These are phyloP conservation scores for Arachis hypogaea DNA, from an alignment of 306 rosid genomes.

Conservation along the genomic window DNA sequence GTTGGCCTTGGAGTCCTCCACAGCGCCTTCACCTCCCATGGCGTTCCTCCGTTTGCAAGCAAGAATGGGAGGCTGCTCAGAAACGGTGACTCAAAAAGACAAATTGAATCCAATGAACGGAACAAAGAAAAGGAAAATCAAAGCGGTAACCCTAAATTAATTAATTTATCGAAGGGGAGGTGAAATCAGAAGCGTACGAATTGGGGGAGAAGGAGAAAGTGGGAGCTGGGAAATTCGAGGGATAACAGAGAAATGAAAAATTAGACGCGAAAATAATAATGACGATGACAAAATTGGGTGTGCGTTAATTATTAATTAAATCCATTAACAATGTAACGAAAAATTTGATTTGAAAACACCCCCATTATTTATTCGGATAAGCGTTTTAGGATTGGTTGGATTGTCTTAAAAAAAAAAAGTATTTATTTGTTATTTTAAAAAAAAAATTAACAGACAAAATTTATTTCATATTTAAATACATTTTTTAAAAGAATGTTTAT, in stretches of 20 bases:
- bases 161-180: not conserved
- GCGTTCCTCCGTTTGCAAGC: constrained; percentile 40
- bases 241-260: constrained; percentile 23
- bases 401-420: no score
- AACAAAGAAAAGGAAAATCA: not conserved
- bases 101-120: constrained; percentile 33
- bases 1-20: constrained; percentile 45
- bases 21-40: constrained; percentile 68
- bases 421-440: no score
- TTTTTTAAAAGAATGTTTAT: no score
- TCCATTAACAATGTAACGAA: no score
- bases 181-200: constrained; percentile 1
- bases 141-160: constrained; percentile 39
- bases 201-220: not conserved
- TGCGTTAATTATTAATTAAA: not conserved
- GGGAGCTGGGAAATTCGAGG: constrained; percentile 15
- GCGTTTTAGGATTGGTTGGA: no score
- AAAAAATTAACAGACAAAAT: no score
- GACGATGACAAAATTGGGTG: not conserved
- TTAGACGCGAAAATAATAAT: not conserved
- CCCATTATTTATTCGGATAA: no score
- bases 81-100: not conserved
- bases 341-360: no score
- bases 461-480: no score
- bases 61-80: constrained; percentile 41